phyloP scores from a whole-genome alignment of 257 asterid species.

The Ilex aquifolium region DNA sequence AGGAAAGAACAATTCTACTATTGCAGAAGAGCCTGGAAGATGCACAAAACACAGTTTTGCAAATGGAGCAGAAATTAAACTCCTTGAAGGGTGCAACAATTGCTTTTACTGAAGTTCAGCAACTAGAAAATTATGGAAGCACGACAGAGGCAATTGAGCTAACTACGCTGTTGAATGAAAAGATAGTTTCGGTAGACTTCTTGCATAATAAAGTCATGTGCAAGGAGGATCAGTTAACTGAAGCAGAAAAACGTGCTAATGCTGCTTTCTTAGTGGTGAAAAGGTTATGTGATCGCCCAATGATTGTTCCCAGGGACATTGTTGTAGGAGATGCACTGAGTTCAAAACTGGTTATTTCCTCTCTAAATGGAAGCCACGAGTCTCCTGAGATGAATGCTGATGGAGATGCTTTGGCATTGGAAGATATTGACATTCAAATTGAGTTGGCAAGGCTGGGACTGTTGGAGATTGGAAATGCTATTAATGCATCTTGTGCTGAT shows the following conservation, averaged over 20 bases:
- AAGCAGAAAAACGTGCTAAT: constrained; percentile 16
- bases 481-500: constrained; percentile 17
- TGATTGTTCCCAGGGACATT: constrained; percentile 10
- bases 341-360: not conserved
- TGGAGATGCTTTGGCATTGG: constrained; percentile 13
- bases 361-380: not conserved
- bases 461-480: constrained; percentile 24
- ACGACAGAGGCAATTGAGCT: constrained; percentile 27
- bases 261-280: constrained; percentile 19
- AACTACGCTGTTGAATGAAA: constrained; percentile 23
- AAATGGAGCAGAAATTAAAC: constrained; percentile 59
- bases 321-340: constrained; percentile 10
- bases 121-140: constrained; percentile 28
- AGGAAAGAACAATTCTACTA: constrained; percentile 58
- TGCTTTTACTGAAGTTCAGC: constrained; percentile 59
- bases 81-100: constrained; percentile 68
- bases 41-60: constrained; percentile 54
- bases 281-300: constrained; percentile 14
- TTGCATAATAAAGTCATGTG: constrained; percentile 10
- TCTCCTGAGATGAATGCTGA: not conserved
- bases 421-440: constrained; percentile 20
- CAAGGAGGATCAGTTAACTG: constrained; percentile 20
- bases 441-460: constrained; percentile 24
- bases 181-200: constrained; percentile 19
- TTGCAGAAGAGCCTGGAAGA: constrained; percentile 71